These are phyloP conservation scores for Citrus cavaleriei DNA, from an alignment of 345 rosid genomes.

Conservation along the genomic window DNA sequence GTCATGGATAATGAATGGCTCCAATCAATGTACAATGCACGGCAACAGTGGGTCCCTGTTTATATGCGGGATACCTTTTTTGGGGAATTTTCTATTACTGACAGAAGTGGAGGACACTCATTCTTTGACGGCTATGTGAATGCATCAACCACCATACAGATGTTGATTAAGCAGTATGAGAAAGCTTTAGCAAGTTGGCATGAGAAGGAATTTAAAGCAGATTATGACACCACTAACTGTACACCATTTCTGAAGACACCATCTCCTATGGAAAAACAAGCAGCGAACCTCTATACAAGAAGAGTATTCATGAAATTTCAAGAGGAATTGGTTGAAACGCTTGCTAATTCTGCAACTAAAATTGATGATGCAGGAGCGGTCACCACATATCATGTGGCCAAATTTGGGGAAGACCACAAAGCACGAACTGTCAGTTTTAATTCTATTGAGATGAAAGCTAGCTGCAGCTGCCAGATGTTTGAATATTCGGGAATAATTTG, in stretches of 20 bases:
- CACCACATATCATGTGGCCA: constrained; percentile 59
- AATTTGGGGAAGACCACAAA: constrained; percentile 61
- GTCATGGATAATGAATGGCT: constrained; percentile 64
- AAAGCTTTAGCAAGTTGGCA: constrained; percentile 63
- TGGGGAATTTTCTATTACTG: constrained; percentile 45
- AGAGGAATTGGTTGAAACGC: constrained; percentile 74
- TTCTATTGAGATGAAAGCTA: constrained; percentile 63
- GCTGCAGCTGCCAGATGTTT: constrained; percentile 82
- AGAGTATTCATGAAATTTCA: constrained; percentile 66
- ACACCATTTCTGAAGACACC: constrained; percentile 59
- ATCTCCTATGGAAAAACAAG: constrained; percentile 87
- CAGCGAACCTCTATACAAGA: constrained; percentile 61
- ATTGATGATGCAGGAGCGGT: constrained; percentile 51
- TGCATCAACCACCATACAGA: constrained; percentile 54
- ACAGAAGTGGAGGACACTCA: constrained; percentile 36
- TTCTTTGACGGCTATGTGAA: constrained; percentile 61
- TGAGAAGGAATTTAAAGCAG: constrained; percentile 74
- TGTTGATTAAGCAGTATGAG: constrained; percentile 56
- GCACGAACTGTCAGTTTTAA: constrained; percentile 58
- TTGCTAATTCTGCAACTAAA: constrained; percentile 60
- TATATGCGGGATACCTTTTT: constrained; percentile 57
- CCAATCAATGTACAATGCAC: constrained; percentile 50
- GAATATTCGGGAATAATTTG: constrained; percentile 77
- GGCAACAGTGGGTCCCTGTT: constrained; percentile 77
- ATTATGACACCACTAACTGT: constrained; percentile 55